Evolutionary conservation across 176 grass and related monocot genomes (phyloP).

Genomic region (Puccinellia tenuiflora): DNA sequence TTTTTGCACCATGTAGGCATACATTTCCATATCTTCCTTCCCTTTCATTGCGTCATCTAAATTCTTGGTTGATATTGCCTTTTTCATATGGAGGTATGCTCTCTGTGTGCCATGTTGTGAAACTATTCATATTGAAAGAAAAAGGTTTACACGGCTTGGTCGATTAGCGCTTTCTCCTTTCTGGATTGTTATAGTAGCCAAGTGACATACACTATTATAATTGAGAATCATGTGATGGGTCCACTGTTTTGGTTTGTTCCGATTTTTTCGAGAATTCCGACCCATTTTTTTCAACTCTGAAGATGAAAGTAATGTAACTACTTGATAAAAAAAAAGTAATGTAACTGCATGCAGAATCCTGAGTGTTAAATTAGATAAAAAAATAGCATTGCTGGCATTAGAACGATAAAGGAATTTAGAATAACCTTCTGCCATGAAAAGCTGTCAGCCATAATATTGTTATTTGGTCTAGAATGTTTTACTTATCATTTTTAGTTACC

Average conservation of each 20-base stretch:
- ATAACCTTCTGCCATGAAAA: conserved; percentile 9
- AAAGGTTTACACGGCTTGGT: neutral
- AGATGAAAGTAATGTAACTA: neutral
- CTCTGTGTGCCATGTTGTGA: neutral
- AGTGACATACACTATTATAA: neutral
- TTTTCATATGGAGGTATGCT: neutral
- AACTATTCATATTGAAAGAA: conserved; percentile 6
- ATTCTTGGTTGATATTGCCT: neutral
- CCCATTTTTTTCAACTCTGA: neutral
- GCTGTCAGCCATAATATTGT: neutral
- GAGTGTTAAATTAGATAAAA: conserved; percentile 1
- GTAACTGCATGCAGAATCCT: conserved; percentile 10
- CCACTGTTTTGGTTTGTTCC: neutral
- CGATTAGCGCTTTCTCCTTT: conserved; percentile 2
- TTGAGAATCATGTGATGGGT: neutral
- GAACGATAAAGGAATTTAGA: neutral
- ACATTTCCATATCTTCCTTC: conserved; percentile 20
- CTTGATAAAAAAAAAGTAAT: too few species aligned
- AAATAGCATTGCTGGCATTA: neutral
- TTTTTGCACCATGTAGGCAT: conserved; percentile 85
- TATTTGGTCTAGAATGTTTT: conserved; percentile 12
- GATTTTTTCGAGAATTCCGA: neutral
- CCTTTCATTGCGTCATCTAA: conserved; percentile 7
- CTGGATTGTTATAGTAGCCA: neutral
- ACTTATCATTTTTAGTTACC: neutral